Conservation (phyloP, 2,329 filamentous ascomycete genomes). For the Pseudocercospora fijiensis region DNA sequence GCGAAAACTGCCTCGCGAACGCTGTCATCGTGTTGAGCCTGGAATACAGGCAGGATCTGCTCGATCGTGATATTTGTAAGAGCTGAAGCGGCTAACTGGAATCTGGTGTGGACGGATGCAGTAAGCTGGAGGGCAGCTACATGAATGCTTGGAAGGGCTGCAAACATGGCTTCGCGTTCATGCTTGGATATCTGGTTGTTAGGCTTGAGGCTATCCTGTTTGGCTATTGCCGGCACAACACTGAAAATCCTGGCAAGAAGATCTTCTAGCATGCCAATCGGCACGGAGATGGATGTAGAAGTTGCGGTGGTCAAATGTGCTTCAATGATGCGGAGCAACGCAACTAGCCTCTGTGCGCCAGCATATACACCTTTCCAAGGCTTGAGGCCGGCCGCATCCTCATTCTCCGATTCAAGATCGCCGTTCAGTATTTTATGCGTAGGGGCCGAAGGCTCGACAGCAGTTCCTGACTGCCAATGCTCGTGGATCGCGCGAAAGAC, state of each 20-base stretch:
- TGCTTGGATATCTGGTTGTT: constrained; percentile 74
- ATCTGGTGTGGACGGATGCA: constrained; percentile 55
- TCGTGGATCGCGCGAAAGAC: constrained; percentile 78
- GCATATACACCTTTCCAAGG: constrained; percentile 72
- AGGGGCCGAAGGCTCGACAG: constrained; percentile 31
- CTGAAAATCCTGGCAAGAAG: constrained; percentile 68
- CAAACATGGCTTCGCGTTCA: constrained; percentile 77
- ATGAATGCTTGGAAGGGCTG: constrained; percentile 71
- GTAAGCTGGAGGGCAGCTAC: constrained; percentile 66
- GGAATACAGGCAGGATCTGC: constrained; percentile 70
- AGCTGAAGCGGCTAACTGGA: constrained; percentile 59
- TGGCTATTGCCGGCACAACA: constrained; percentile 52
- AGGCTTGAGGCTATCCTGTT: constrained; percentile 55
- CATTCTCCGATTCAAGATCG: constrained; percentile 23
- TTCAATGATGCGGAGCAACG: constrained; percentile 64
- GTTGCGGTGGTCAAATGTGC: constrained; percentile 65
- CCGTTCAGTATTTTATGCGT: constrained; percentile 23
- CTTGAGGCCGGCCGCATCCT: constrained; percentile 53
- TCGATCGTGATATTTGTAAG: constrained; percentile 66
- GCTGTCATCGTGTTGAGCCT: constrained; percentile 50
- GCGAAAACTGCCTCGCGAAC: constrained; percentile 63
- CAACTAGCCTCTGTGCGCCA: constrained; percentile 67
- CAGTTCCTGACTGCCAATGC: constrained; percentile 70
- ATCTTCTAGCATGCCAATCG: constrained; percentile 67
- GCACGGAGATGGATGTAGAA: constrained; percentile 63